These are phyloP conservation scores for Debaryomyces castellii DNA, from an alignment of 805 yeast genomes.

Conservation along the genomic window DNA sequence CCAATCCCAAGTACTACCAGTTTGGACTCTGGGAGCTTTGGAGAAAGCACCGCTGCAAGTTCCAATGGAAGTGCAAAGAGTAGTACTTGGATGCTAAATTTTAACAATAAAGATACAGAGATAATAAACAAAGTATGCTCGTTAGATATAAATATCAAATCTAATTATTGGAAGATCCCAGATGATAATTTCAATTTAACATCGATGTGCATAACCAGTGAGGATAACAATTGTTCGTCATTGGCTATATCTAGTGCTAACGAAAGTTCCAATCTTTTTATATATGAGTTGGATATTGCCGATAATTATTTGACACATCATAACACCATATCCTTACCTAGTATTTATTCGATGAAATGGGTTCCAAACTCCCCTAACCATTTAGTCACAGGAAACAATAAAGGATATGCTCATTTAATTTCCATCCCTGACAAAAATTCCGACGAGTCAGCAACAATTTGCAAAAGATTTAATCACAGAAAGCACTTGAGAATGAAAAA, in stretches of 20 bases:
- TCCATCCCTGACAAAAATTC: conserved; percentile 48
- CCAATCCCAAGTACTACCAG: conserved; percentile 15
- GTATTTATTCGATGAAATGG: conserved; percentile 56
- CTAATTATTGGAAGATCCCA: conserved; percentile 47
- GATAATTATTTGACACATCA: conserved; percentile 51
- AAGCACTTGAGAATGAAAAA: conserved; percentile 51
- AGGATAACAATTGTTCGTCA: conserved; percentile 25
- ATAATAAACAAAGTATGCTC: conserved; percentile 44
- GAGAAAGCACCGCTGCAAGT: not conserved
- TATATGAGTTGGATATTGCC: conserved; percentile 45
- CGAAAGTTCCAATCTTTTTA: conserved; percentile 44
- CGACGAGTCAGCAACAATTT: conserved; percentile 59
- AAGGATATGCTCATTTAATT: conserved; percentile 73
- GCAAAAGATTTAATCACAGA: conserved; percentile 76
- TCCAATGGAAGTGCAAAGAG: conserved; percentile 3
- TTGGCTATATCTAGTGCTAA: conserved; percentile 56
- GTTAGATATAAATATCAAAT: conserved; percentile 38
- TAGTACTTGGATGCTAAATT: conserved; percentile 28
- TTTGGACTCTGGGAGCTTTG: not conserved
- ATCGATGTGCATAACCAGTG: conserved; percentile 32
- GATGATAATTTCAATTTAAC: conserved; percentile 45
- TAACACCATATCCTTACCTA: conserved; percentile 58
- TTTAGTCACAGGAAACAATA: conserved; percentile 71
- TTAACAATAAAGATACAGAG: conserved; percentile 26
- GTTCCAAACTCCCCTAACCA: conserved; percentile 39